Conservation (phyloP, 768 basidiomycete species). For the Suillus brevipes region DNA sequence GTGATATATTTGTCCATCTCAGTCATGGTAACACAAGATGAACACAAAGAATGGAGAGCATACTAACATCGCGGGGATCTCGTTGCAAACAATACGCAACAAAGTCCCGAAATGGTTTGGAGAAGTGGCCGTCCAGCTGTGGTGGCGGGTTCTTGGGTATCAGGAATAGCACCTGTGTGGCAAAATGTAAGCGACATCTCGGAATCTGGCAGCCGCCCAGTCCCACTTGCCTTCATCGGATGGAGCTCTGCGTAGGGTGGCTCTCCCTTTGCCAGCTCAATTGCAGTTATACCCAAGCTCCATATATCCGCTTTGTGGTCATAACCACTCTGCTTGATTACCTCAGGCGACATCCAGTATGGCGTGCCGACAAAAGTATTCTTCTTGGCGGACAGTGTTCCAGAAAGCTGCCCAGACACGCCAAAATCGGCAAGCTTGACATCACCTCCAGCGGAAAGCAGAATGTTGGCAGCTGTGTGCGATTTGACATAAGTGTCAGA, state of each 20-base stretch:
- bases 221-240: constrained; percentile 87
- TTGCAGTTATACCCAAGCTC: constrained; percentile 96
- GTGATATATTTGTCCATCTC: constrained; percentile 22
- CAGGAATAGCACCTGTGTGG: constrained; percentile 85
- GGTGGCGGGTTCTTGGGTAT: constrained; percentile 99
- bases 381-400: constrained; percentile 91
- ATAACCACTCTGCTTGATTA: constrained; percentile 99
- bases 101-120: constrained; percentile 92
- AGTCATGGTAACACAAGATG: constrained; percentile 3
- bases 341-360: constrained; percentile 99
- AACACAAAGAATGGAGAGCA: neutral
- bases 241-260: constrained; percentile 98
- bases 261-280: constrained; percentile 96
- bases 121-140: constrained; percentile 85
- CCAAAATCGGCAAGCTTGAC: constrained; percentile 99
- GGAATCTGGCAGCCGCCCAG: neutral
- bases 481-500: constrained; percentile 1
- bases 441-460: constrained; percentile 88
- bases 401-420: constrained; percentile 95
- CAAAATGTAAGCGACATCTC: neutral
- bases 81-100: constrained; percentile 90
- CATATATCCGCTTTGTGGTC: constrained; percentile 99
- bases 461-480: constrained; percentile 82
- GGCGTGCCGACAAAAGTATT: constrained; percentile 98
- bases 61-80: constrained; percentile 84